Evolutionary conservation across 441 rosid genomes (phyloP).

Genomic region (Theobroma grandiflorum): DNA sequence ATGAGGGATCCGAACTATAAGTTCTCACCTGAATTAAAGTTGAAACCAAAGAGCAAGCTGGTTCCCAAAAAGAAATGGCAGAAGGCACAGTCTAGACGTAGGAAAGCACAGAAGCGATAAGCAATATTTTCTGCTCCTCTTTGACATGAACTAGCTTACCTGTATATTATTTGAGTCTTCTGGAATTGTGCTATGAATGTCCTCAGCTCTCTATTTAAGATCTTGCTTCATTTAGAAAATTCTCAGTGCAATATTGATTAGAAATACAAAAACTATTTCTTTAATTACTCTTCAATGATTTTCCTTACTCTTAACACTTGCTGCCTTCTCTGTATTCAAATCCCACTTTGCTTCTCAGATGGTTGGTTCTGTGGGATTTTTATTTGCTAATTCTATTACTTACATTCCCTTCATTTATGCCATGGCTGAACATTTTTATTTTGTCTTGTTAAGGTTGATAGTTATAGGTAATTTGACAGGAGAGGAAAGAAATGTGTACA

Average conservation of each 20-base stretch:
- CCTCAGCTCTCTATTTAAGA: not conserved
- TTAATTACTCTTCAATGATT: not conserved
- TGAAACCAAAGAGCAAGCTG: slow-evolving; percentile 88
- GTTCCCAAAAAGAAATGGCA: slow-evolving; percentile 90
- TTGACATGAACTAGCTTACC: not conserved
- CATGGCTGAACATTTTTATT: too few species aligned
- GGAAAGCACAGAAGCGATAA: slow-evolving; percentile 86
- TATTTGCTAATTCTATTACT: not conserved
- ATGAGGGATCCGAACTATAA: slow-evolving; percentile 94
- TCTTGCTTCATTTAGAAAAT: too few species aligned
- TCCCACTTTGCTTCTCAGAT: not conserved
- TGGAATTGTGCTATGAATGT: not conserved
- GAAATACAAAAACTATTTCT: not conserved
- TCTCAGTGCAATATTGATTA: too few species aligned
- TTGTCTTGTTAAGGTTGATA: too few species aligned
- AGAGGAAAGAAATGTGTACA: too few species aligned
- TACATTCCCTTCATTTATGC: too few species aligned
- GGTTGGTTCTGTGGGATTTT: not conserved
- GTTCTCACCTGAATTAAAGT: slow-evolving; percentile 84
- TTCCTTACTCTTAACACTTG: too few species aligned
- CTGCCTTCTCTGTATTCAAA: not conserved
- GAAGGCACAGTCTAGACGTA: slow-evolving; percentile 76
- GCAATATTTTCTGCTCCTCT: not conserved
- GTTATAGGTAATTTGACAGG: too few species aligned
- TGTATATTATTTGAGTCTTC: not conserved